phyloP scores from a whole-genome alignment of 176 grass and related monocot species.

The Triticum turgidum region DNA sequence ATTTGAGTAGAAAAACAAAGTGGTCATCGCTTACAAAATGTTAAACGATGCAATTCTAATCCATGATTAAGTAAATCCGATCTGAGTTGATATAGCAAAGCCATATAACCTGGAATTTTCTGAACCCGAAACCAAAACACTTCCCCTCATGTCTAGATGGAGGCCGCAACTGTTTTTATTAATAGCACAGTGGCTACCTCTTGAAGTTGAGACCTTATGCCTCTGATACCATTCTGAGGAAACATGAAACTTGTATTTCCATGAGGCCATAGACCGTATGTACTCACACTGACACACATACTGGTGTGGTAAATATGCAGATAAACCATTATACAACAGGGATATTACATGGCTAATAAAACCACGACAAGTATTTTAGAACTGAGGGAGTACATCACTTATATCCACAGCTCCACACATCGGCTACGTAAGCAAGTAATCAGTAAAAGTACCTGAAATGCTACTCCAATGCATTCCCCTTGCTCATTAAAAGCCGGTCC shows the following conservation, averaged over 20 bases:
- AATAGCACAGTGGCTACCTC: not conserved
- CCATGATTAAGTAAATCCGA: slow-evolving; percentile 12
- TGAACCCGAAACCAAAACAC: not conserved
- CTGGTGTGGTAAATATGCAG: not conserved
- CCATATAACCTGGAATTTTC: not conserved
- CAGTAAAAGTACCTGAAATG: slow-evolving; percentile 90
- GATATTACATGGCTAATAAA: not conserved
- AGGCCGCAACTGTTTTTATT: not conserved
- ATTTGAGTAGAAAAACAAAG: not conserved
- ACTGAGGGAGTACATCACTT: not conserved
- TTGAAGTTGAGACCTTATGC: not conserved
- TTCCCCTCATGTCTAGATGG: not conserved
- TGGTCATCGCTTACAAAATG: not conserved
- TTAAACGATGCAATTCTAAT: slow-evolving; percentile 4
- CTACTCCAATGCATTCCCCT: slow-evolving; percentile 97
- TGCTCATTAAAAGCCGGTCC: slow-evolving; percentile 97
- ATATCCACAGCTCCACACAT: slow-evolving; percentile 2
- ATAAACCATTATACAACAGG: not conserved
- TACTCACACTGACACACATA: not conserved
- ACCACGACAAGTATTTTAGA: too few relatives aligned
- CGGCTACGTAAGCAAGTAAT: slow-evolving; percentile 6
- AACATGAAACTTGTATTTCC: not conserved
- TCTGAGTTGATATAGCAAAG: not conserved
- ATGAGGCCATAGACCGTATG: not conserved
- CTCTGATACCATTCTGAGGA: not conserved